Conservation (phyloP, 176 grass and related monocot species). For the Carex kokanica region DNA sequence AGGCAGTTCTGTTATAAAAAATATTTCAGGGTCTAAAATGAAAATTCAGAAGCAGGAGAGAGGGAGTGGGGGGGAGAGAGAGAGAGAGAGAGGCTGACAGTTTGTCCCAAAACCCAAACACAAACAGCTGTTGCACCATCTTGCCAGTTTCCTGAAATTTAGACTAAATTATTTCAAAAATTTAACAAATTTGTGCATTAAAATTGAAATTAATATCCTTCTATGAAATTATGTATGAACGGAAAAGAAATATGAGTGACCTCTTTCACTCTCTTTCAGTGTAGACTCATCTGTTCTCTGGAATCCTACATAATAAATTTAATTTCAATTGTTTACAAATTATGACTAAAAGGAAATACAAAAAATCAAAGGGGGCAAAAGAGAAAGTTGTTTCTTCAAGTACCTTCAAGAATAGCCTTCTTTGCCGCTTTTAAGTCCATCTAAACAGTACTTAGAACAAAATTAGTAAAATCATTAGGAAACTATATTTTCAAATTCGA, state of each 20-base stretch:
- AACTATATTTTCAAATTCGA: neutral
- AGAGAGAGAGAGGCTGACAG: conserved; percentile 34
- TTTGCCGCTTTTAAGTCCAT: conserved; percentile 87
- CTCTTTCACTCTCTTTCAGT: conserved; percentile 83
- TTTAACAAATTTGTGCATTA: neutral
- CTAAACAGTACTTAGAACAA: conserved; percentile 26
- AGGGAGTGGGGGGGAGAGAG: neutral
- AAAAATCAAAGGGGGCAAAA: neutral
- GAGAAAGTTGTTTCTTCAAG: conserved; percentile 18
- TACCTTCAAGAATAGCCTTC: conserved; percentile 90
- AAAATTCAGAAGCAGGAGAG: neutral
- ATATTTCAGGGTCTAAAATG: neutral
- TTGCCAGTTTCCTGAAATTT: conserved; percentile 77
- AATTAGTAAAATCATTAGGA: neutral
- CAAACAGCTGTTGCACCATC: conserved; percentile 94
- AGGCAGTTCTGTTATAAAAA: neutral
- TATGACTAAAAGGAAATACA: neutral
- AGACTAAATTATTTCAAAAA: neutral
- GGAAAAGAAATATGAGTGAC: conserved; percentile 22
- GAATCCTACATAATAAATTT: conserved; percentile 50
- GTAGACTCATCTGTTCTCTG: conserved; percentile 63
- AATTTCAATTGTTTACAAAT: conserved; percentile 1
- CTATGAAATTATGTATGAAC: neutral
- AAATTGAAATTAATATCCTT: neutral
- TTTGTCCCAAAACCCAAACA: conserved; percentile 81